A percentile compares a stretch with the other conserved stretches of the same genome.
Evolutionary conservation across 2,329 filamentous ascomycete genomes (phyloP).

Genomic region (Dendrostoma leiphaemia): DNA sequence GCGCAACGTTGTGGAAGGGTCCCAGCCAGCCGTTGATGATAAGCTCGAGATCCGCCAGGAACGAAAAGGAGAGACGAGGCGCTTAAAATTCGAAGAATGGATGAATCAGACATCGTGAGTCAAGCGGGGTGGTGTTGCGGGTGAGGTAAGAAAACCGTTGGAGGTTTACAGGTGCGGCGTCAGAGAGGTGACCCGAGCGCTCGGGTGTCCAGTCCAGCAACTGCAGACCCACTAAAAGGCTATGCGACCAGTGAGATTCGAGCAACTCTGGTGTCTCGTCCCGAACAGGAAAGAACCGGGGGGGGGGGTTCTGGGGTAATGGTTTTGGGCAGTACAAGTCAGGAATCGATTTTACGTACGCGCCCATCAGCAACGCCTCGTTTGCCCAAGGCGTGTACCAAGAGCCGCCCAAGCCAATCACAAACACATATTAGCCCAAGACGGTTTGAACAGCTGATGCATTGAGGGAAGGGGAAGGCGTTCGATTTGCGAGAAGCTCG

Average conservation of each 20-base stretch:
- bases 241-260: not conserved
- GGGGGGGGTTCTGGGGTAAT: too few relatives aligned
- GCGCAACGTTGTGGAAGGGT: not conserved
- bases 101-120: not conserved
- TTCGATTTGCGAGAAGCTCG: not conserved
- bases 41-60: not conserved
- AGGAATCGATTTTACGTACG: constrained; percentile 32
- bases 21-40: not conserved
- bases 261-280: too few relatives aligned
- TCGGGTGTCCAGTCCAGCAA: not conserved
- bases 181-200: not conserved
- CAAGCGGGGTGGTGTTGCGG: not conserved
- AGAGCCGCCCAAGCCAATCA: constrained; percentile 33
- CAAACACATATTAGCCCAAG: constrained; percentile 21
- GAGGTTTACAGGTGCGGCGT: not conserved
- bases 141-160: not conserved
- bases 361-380: constrained; percentile 40
- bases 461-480: constrained; percentile 25
- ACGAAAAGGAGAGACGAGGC: not conserved
- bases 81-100: not conserved
- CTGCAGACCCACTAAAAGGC: not conserved
- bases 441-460: constrained; percentile 41
- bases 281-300: not conserved
- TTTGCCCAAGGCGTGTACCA: constrained; percentile 30
- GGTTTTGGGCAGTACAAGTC: too few relatives aligned